A percentile compares a stretch with the other conserved stretches of the same genome.
phyloP scores from a whole-genome alignment of 2,329 filamentous ascomycete genomes.

The Colletotrichum siamense region DNA sequence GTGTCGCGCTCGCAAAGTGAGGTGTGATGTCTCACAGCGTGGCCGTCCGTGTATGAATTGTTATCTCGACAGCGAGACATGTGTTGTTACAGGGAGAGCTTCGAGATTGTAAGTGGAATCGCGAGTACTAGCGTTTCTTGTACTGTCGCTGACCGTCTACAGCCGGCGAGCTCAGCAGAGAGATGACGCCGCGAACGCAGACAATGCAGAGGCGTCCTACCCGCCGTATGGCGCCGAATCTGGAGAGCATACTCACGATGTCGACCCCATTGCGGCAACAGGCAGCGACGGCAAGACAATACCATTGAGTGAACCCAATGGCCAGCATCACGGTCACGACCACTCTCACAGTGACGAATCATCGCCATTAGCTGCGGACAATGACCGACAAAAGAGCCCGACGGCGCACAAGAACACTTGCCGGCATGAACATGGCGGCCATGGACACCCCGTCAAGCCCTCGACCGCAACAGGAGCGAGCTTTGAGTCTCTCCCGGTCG shows the following conservation, averaged over 20 bases:
- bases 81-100: constrained; percentile 44
- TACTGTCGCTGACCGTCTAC: background rate
- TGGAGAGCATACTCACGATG: constrained; percentile 27
- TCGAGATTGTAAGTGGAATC: constrained; percentile 40
- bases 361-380: background rate
- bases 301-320: background rate
- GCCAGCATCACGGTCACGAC: background rate
- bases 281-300: constrained; percentile 29
- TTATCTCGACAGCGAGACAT: constrained; percentile 53
- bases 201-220: constrained; percentile 32
- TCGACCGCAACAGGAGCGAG: constrained; percentile 8
- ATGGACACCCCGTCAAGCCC: background rate
- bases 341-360: background rate
- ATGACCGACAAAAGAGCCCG: background rate
- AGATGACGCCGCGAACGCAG: constrained; percentile 30
- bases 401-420: background rate
- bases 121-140: background rate
- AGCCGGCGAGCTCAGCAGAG: constrained; percentile 33
- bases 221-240: constrained; percentile 32
- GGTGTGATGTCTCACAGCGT: constrained; percentile 55
- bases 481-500: background rate
- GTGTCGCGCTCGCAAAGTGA: constrained; percentile 56
- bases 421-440: background rate
- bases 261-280: constrained; percentile 33
- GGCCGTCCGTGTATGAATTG: constrained; percentile 58